Percentiles rank a stretch among this genome's conserved stretches.
phyloP scores from a whole-genome alignment of 345 rosid species.

The Reutealis trisperma region DNA sequence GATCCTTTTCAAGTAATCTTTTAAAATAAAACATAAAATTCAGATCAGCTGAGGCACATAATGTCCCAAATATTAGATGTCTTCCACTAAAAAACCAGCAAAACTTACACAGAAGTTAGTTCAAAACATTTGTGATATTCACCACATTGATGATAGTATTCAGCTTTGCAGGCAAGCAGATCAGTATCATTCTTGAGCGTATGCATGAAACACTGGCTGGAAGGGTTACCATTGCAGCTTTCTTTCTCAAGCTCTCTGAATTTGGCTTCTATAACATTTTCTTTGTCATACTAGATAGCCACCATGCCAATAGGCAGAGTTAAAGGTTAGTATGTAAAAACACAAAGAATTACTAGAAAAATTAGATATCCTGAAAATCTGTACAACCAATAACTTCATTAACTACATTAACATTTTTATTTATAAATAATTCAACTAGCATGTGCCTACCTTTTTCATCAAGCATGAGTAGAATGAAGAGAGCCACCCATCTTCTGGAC shows the following conservation, averaged over 20 bases:
- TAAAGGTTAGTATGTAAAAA: constrained; percentile 8
- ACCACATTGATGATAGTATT: constrained; percentile 93
- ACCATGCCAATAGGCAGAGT: neutral
- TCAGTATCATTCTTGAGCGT: constrained; percentile 73
- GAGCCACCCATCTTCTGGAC: constrained; percentile 90
- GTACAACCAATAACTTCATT: neutral
- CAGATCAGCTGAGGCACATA: constrained; percentile 19
- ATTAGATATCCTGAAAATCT: constrained; percentile 11
- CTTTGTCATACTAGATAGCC: constrained; percentile 68
- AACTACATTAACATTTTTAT: neutral
- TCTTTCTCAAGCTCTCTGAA: constrained; percentile 83
- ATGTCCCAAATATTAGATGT: constrained; percentile 11
- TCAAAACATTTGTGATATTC: constrained; percentile 95
- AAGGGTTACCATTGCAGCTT: constrained; percentile 45
- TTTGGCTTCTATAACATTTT: constrained; percentile 75
- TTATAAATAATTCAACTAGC: neutral
- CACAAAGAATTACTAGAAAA: neutral
- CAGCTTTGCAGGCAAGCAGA: constrained; percentile 94
- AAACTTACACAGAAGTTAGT: constrained; percentile 77
- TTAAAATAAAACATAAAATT: constrained; percentile 25
- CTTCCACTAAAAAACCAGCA: constrained; percentile 15
- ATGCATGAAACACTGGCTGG: constrained; percentile 53
- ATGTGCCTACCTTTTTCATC: constrained; percentile 64
- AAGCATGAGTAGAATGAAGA: constrained; percentile 93
- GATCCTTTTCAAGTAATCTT: constrained; percentile 95